Percentiles rank a stretch among this genome's conserved stretches.
phyloP scores from a whole-genome alignment of 202 grass and related monocot species.

The Carex arenaria region DNA sequence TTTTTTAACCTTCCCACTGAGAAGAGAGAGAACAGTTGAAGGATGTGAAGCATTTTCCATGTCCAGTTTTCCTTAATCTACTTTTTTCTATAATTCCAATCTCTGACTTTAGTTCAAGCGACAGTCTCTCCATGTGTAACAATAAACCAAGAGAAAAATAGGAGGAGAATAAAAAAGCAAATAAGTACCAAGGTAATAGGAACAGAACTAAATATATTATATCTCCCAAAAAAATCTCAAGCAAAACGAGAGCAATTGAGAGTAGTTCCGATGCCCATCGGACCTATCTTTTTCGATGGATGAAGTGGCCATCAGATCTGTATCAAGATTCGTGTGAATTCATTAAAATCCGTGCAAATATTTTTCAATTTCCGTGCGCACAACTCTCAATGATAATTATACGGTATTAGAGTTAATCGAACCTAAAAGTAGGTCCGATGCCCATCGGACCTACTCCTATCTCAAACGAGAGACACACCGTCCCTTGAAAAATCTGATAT shows the following conservation, averaged over 20 bases:
- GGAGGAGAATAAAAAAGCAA: background rate
- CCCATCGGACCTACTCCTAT: no score
- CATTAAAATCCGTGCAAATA: no score
- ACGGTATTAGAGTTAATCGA: no score
- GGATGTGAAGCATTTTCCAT: conserved; percentile 9
- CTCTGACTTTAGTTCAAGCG: conserved; percentile 26
- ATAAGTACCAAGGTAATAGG: background rate
- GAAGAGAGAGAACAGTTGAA: conserved; percentile 10
- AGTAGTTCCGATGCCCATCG: no score
- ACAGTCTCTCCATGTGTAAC: conserved; percentile 30
- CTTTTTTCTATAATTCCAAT: conserved; percentile 9
- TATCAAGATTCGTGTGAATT: no score
- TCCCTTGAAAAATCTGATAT: background rate
- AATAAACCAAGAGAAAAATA: background rate
- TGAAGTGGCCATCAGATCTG: no score
- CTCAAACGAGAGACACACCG: background rate
- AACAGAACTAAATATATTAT: background rate
- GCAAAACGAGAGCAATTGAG: background rate
- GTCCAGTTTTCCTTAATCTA: background rate
- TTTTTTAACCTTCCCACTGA: conserved; percentile 25
- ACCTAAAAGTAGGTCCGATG: no score
- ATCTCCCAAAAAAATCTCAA: background rate
- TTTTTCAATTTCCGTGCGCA: no score
- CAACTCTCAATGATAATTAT: no score
- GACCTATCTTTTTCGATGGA: no score